Base-by-base conservation (phyloP, 805 yeast species). In the Wickerhamiella australiensis region DNA sequence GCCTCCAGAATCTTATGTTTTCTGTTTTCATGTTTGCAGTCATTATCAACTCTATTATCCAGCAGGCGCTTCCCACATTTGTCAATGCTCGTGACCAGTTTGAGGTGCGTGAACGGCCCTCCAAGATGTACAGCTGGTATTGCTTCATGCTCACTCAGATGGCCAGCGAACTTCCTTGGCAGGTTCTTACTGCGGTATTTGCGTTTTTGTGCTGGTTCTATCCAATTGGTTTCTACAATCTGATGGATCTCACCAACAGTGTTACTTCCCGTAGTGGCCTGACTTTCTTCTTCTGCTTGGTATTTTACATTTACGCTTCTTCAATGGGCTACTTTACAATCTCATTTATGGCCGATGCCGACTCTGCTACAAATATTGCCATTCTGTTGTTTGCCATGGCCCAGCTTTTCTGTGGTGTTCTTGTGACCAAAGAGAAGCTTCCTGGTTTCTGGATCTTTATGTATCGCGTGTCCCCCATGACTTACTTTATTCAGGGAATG, bases 371-470 rank as follows among this genome's bases (percentile, higher is more conserved):
- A 44, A 78, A 79, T 49, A 64, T 81, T 42, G 66, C 73, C 48
- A 72, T 81, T 41, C 64, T 82, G 55, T 64, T 76, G 53, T 73
- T 77, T 61, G 68, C 80, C 31, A 74, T 82, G 61, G 64, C 75
- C 57, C 71, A 81, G 50, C 68, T 79, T 20, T 82, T 83, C 68
- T 73, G 83, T 62, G 86, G 88, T 68, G 80, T 81, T 50, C 68
- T 79, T 52, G 85, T 79, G 59, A 76, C 79, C 15, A 66, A 66
- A 5, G 37, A 53, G 2, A 65, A 70, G 48, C 74, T 83, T 79
- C 92, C 94, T 11, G 79, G 84, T 1, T 85, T 85, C 69, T 85
- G 94, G 94, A 78, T 75, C 43, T 85, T 82, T 62, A 82, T 85
- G 87, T 80, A 82, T 75, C 75, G 82, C 56, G 72, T 71, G 18